Conservation (phyloP, 1,139 yeast species). For the Lodderomyces theae region DNA sequence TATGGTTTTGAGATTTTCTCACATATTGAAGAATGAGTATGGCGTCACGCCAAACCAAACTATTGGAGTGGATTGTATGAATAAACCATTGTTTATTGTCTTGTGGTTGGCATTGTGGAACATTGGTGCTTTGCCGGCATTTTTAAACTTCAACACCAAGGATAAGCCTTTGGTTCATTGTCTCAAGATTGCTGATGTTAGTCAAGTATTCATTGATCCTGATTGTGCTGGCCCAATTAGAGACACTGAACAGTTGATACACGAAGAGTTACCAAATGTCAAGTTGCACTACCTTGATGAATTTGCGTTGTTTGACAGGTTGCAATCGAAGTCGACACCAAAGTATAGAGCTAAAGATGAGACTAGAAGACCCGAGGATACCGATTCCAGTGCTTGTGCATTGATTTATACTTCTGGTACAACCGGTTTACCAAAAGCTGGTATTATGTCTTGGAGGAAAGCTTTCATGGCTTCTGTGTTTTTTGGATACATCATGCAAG, state of each 20-base stretch:
- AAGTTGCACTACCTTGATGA: slow-evolving; percentile 59
- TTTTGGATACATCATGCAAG: slow-evolving; percentile 68
- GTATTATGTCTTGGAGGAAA: slow-evolving; percentile 90
- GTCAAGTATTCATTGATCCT: slow-evolving; percentile 72
- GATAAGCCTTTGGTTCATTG: slow-evolving; percentile 81
- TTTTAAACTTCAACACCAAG: slow-evolving; percentile 75
- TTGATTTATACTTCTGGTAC: slow-evolving; percentile 93
- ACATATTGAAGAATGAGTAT: slow-evolving; percentile 60
- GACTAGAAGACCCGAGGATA: slow-evolving; percentile 54
- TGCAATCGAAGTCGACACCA: slow-evolving; percentile 48
- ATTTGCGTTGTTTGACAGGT: slow-evolving; percentile 36
- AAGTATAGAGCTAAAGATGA: slow-evolving; percentile 53
- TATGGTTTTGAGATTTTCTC: slow-evolving; percentile 62
- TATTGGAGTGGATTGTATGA: slow-evolving; percentile 77
- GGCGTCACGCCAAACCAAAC: slow-evolving; percentile 65
- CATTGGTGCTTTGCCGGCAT: slow-evolving; percentile 86
- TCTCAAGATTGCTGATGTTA: slow-evolving; percentile 62
- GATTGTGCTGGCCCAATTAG: slow-evolving; percentile 57
- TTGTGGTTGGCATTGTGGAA: slow-evolving; percentile 90
- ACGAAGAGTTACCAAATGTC: slow-evolving; percentile 38
- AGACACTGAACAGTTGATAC: slow-evolving; percentile 51
- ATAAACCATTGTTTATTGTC: slow-evolving; percentile 77
- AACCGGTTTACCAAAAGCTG: slow-evolving; percentile 93
- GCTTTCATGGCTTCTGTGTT: slow-evolving; percentile 65
- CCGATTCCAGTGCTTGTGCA: slow-evolving; percentile 63